Conservation (phyloP, 2,329 filamentous ascomycete species). For the Geosmithia morbida region DNA sequence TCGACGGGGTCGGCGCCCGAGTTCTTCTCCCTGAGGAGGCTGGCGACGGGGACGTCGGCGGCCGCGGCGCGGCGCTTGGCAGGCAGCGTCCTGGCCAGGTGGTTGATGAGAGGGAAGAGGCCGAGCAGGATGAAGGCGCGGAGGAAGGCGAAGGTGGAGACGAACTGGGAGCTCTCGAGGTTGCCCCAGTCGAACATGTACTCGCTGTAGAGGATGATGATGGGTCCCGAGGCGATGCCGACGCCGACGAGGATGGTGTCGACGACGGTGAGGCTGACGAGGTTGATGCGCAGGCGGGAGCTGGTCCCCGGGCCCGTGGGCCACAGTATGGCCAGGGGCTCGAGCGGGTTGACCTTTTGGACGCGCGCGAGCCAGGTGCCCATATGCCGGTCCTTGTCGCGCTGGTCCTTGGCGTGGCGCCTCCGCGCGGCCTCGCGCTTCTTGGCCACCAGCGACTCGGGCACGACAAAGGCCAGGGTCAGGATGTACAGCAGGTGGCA, state of each 20-base stretch:
- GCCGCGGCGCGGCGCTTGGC: conserved; percentile 23
- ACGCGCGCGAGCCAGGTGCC: conserved; percentile 16
- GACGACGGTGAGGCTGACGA: conserved; percentile 65
- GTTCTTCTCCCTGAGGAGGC: conserved; percentile 29
- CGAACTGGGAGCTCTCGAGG: conserved; percentile 64
- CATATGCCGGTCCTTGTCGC: conserved; percentile 14
- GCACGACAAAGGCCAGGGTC: conserved; percentile 56
- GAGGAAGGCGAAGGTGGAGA: conserved; percentile 63
- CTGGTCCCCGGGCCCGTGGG: conserved; percentile 52
- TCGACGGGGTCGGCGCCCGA: conserved; percentile 67
- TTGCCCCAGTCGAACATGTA: conserved; percentile 72
- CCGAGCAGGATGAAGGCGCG: conserved; percentile 65
- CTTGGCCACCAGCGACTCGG: conserved; percentile 69
- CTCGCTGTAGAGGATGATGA: conserved; percentile 73
- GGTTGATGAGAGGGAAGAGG: conserved; percentile 63
- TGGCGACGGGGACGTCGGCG: conserved; percentile 19
- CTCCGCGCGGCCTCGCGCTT: conserved; percentile 58
- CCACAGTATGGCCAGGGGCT: conserved; percentile 63
- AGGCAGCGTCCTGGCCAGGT: conserved; percentile 50
- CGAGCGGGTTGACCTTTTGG: conserved; percentile 51
- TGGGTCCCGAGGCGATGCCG: conserved; percentile 66
- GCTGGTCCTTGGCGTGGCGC: conserved; percentile 38
- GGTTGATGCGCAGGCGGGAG: conserved; percentile 54
- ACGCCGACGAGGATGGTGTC: conserved; percentile 75
- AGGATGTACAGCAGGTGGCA: conserved; percentile 63